Base-by-base conservation (phyloP, 179 eudicot species). In the Monotropa hypopitys region DNA sequence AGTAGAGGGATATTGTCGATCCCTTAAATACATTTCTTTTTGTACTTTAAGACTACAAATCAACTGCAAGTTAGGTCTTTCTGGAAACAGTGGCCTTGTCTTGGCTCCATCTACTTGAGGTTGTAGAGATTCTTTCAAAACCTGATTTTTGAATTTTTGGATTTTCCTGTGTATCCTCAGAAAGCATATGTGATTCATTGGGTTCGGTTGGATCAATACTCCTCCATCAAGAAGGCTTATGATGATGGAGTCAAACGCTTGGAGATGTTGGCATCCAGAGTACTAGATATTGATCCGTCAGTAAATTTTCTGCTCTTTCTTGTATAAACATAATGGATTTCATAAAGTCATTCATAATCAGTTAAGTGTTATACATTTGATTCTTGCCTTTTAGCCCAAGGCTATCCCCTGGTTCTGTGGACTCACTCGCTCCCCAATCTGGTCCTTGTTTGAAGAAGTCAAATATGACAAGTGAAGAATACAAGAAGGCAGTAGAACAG, bases 121-220 rank as follows among this genome's bases (percentile, higher is more conserved):
- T 33, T 76, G 71, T 32, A 61, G 26, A 62, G 38, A 59, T 28
- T 47, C 47, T 46, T 47, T 33, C 33, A 28, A 56, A 42, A 47
- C 7, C 73, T 76, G 70, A 76, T 76, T 42, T 23, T 3, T 46
- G 45, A 42, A 7, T 43, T 76, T n/a, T 76, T 35, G 23, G 15
- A 43, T 21, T 33, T 13, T 51, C 45, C 23, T 81, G 73, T 56
- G 63, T 46, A 23, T 79, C 74, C 35, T 61, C 87, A 95, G 99
- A 95, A 90, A 95, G 95, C 87, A 20, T 90, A 86, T 70, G 87
- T 85, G 42, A 86, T 92, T 74, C 97, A 92, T 77, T 92, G 95
- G 97, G 92, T 92, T 81, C 88, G 77, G 80, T 63, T 92, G 73
- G 90, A 92, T 83, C 82, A 77, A 63, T 90, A 85, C 77, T 74